Percentiles rank a stretch among this genome's conserved stretches.
phyloP scores from a whole-genome alignment of 495 filamentous ascomycete genomes.

The Aspergillus coremiiformis region DNA sequence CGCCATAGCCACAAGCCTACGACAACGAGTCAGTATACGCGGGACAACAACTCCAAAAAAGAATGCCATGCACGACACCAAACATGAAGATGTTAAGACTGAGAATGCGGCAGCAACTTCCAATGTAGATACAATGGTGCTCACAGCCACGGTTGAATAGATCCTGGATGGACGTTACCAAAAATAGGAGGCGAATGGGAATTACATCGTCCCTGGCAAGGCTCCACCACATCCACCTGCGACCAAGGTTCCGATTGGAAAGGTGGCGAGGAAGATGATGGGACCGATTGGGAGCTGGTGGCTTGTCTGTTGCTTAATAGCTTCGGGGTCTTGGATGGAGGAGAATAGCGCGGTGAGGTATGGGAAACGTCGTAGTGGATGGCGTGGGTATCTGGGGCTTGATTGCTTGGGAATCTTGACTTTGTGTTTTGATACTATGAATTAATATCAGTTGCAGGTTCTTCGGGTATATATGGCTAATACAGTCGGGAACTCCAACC shows the following conservation, averaged over 20 bases:
- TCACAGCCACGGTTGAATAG: constrained; percentile 56
- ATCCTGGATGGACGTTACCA: constrained; percentile 31
- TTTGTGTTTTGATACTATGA: constrained; percentile 22
- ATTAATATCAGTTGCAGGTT: constrained; percentile 21
- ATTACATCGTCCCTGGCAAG: constrained; percentile 64
- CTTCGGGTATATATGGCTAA: constrained; percentile 78
- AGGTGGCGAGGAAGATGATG: constrained; percentile 52
- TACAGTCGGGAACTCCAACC: constrained; percentile 73
- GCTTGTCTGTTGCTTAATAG: constrained; percentile 64
- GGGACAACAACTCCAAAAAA: constrained; percentile 73
- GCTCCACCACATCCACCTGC: constrained; percentile 82
- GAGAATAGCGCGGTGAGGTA: constrained; percentile 51
- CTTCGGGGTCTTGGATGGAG: constrained; percentile 36
- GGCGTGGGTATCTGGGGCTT: constrained; percentile 43
- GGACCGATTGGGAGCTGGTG: constrained; percentile 58
- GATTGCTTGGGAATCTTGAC: constrained; percentile 42
- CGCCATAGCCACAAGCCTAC: constrained; percentile 48
- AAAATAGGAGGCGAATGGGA: constrained; percentile 37
- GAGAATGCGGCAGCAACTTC: constrained; percentile 66
- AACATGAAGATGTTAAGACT: constrained; percentile 64
- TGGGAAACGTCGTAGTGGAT: constrained; percentile 40
- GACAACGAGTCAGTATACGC: constrained; percentile 55
- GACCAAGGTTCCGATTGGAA: constrained; percentile 63
- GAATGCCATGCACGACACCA: constrained; percentile 62
- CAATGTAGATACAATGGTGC: constrained; percentile 64